A percentile compares a stretch with the other conserved stretches of the same genome.
Evolutionary conservation across 495 filamentous ascomycete genomes (phyloP).

Genomic region (Platismatia glauca): DNA sequence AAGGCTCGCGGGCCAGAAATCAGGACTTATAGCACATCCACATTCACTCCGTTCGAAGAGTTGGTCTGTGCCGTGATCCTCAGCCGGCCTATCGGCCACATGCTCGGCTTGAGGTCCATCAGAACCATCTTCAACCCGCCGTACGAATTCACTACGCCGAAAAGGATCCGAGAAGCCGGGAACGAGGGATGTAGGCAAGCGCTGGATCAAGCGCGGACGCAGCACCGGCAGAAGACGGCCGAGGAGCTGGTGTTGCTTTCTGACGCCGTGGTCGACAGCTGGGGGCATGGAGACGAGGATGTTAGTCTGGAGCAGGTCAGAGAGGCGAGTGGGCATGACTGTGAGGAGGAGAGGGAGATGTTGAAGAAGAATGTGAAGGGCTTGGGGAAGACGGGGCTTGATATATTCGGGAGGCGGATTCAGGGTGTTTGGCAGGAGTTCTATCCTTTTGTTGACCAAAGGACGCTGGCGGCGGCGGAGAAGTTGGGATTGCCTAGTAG

Average conservation of each 20-base stretch:
- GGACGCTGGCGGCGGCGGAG: conserved; percentile 21
- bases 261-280: conserved; percentile 8
- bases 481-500: conserved; percentile 26
- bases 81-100: conserved; percentile 29
- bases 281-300: conserved; percentile 18
- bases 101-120: conserved; percentile 28
- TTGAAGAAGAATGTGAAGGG: conserved; percentile 27
- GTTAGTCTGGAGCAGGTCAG: conserved; percentile 13
- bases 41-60: conserved; percentile 30
- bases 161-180: conserved; percentile 23
- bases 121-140: conserved; percentile 32
- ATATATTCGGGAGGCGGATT: conserved; percentile 29
- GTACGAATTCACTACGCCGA: conserved; percentile 25
- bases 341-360: conserved; percentile 18
- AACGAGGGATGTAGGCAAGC: conserved; percentile 20
- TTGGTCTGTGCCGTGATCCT: conserved; percentile 29
- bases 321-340: conserved; percentile 15
- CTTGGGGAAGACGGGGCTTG: conserved; percentile 27
- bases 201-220: conserved; percentile 22
- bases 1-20: conserved; percentile 16
- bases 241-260: conserved; percentile 20
- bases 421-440: conserved; percentile 26
- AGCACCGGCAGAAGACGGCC: conserved; percentile 26
- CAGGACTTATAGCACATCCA: conserved; percentile 23
- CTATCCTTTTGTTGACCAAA: conserved; percentile 30